Conservation (phyloP, 352 stramenopile species). For the Phytophthora citrophthora region DNA sequence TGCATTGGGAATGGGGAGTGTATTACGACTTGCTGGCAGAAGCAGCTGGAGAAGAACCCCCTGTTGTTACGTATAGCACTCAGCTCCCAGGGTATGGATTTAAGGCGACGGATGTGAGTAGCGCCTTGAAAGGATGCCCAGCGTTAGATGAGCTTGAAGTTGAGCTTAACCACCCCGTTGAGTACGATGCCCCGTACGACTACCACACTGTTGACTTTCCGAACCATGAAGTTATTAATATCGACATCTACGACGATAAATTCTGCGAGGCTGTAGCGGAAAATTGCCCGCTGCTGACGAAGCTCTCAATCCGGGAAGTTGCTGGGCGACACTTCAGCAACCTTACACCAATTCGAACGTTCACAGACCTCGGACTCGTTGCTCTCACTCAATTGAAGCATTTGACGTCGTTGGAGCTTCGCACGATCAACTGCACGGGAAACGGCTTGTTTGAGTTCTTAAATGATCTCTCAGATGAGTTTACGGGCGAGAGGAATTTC, state of each 20-base stretch:
- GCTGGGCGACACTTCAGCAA: slow-evolving; percentile 36
- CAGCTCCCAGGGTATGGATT: slow-evolving; percentile 25
- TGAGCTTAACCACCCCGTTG: slow-evolving; percentile 47
- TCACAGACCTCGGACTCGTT: slow-evolving; percentile 44
- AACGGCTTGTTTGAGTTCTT: slow-evolving; percentile 47
- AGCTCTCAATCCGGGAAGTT: slow-evolving; percentile 44
- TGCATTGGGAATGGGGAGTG: slow-evolving; percentile 46
- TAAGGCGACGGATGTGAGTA: slow-evolving; percentile 34
- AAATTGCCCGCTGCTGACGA: slow-evolving; percentile 34
- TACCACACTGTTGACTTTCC: slow-evolving; percentile 29
- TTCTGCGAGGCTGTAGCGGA: slow-evolving; percentile 37
- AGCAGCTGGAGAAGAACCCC: slow-evolving; percentile 2
- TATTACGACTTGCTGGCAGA: slow-evolving; percentile 39
- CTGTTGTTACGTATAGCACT: not conserved
- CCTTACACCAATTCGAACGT: slow-evolving; percentile 36
- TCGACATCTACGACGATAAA: slow-evolving; percentile 43
- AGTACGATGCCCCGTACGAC: slow-evolving; percentile 36
- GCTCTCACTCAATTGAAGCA: slow-evolving; percentile 42
- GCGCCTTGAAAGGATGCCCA: slow-evolving; percentile 44
- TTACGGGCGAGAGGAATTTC: slow-evolving; percentile 33
- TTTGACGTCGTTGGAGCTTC: slow-evolving; percentile 39
- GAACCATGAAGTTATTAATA: slow-evolving; percentile 37
- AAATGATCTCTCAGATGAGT: slow-evolving; percentile 35
- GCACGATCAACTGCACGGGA: slow-evolving; percentile 44
- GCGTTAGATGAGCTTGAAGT: slow-evolving; percentile 40